Percentiles rank a stretch among this genome's conserved stretches.
Evolutionary conservation across 305 asterid species (phyloP).

Genomic region (Solanum hybrid): DNA sequence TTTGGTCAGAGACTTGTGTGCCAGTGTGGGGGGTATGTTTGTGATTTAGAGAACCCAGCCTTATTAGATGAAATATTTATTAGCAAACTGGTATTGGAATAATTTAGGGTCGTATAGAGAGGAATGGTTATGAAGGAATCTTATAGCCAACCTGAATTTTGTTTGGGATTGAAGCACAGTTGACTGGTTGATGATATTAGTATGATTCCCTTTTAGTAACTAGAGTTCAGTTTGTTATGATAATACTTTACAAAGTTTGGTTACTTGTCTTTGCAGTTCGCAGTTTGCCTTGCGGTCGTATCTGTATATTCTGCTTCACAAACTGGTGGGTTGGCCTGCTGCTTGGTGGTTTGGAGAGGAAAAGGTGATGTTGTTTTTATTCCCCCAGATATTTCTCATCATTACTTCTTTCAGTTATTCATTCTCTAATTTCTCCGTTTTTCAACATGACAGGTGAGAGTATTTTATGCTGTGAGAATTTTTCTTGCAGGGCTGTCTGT

Average conservation of each 20-base stretch:
- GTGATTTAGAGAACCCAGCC: not conserved
- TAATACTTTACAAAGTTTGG: conserved; percentile 1
- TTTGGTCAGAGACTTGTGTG: not conserved
- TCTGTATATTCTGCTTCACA: conserved; percentile 73
- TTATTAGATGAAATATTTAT: not conserved
- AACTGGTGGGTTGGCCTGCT: conserved; percentile 77
- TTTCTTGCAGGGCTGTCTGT: conserved; percentile 75
- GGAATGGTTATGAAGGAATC: not conserved
- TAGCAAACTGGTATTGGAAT: not conserved
- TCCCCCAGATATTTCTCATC: not conserved
- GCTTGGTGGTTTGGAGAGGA: conserved; percentile 90
- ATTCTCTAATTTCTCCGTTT: conserved; percentile 7
- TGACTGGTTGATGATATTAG: not conserved
- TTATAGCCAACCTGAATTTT: not conserved
- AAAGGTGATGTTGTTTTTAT: conserved; percentile 46
- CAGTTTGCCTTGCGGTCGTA: conserved; percentile 85
- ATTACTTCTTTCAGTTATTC: not conserved
- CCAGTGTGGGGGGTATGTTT: not conserved
- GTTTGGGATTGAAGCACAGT: not conserved
- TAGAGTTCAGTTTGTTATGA: not conserved
- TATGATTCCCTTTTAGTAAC: not conserved
- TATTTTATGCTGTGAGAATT: conserved; percentile 77
- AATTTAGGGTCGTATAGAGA: too few species aligned
- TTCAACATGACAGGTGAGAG: conserved; percentile 59
- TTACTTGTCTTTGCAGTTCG: conserved; percentile 53